These are phyloP conservation scores for Pelargonium fulgidum DNA, from an alignment of 441 rosid species.

Conservation along the genomic window DNA sequence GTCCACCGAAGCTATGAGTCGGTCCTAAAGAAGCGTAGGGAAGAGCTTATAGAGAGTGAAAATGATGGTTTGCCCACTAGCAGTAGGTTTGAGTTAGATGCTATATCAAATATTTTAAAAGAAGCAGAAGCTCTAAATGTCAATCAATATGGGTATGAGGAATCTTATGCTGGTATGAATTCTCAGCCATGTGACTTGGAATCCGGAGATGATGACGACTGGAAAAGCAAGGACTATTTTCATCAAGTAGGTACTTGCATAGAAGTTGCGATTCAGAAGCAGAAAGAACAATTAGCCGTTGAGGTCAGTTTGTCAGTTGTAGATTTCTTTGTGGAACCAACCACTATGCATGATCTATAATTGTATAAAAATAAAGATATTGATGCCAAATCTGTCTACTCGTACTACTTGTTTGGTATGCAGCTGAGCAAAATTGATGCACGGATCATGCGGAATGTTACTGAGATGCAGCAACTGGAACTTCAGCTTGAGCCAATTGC, in stretches of 20 bases:
- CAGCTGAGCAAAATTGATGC: slow-evolving; percentile 92
- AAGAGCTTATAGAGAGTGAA: slow-evolving; percentile 47
- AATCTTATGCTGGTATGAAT: slow-evolving; percentile 43
- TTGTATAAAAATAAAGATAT: too few relatives aligned
- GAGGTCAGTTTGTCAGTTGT: slow-evolving; percentile 52
- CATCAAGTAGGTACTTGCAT: slow-evolving; percentile 66
- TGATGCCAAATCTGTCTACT: too few relatives aligned
- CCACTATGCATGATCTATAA: too few relatives aligned
- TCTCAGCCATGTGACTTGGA: slow-evolving; percentile 76
- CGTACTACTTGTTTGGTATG: slow-evolving; percentile 20
- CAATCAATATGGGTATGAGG: slow-evolving; percentile 68
- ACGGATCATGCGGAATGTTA: slow-evolving; percentile 55
- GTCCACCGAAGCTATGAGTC: slow-evolving; percentile 51
- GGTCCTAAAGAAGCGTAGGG: slow-evolving; percentile 63
- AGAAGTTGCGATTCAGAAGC: slow-evolving; percentile 72
- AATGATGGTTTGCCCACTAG: slow-evolving; percentile 38
- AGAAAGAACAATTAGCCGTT: slow-evolving; percentile 63
- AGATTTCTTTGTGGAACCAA: not conserved
- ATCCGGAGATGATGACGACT: slow-evolving; percentile 70
- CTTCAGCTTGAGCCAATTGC: slow-evolving; percentile 68
- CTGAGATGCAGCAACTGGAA: slow-evolving; percentile 80
- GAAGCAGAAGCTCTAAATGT: slow-evolving; percentile 64
- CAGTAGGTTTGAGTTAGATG: slow-evolving; percentile 62
- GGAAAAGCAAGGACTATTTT: slow-evolving; percentile 59
- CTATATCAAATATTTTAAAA: slow-evolving; percentile 59